These are phyloP conservation scores for Craterostigma plantagineum DNA, from an alignment of 257 asterid genomes.

Conservation along the genomic window DNA sequence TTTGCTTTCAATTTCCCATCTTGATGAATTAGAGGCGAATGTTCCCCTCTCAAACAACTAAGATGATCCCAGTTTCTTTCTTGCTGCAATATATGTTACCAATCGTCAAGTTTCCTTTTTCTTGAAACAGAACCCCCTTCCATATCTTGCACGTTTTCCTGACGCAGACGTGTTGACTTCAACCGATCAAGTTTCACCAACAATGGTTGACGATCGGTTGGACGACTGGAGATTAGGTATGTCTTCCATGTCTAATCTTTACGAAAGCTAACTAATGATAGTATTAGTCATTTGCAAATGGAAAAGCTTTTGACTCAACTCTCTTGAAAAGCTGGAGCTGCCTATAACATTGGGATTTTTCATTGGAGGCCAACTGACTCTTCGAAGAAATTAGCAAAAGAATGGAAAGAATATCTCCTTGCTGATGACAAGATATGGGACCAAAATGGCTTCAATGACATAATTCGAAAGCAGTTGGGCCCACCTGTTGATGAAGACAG, in stretches of 20 bases:
- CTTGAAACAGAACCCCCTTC: conserved; percentile 77
- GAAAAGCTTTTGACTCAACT: conserved; percentile 5
- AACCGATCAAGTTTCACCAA: conserved; percentile 80
- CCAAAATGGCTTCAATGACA: conserved; percentile 87
- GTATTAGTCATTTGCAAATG: neutral
- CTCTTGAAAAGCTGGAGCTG: conserved; percentile 48
- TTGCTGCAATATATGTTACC: neutral
- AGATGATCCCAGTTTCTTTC: neutral
- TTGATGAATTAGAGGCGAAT: too few relatives aligned
- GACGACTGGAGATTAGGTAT: conserved; percentile 87
- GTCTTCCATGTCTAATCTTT: too few relatives aligned
- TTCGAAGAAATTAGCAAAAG: conserved; percentile 66
- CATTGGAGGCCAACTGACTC: conserved; percentile 93
- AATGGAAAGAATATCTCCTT: conserved; percentile 82
- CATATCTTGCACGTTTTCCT: conserved; percentile 86
- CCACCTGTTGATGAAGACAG: conserved; percentile 95
- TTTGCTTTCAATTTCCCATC: neutral
- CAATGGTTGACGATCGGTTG: conserved; percentile 83
- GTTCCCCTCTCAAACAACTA: too few relatives aligned
- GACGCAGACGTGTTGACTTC: conserved; percentile 97
- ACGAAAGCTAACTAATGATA: conserved; percentile 1
- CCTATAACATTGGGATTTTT: conserved; percentile 91
- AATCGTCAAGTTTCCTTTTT: neutral
- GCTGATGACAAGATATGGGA: conserved; percentile 88
- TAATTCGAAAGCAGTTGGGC: conserved; percentile 73